These are phyloP conservation scores for Phialocephala sp. DNA, from an alignment of 2,329 filamentous ascomycete species.

Conservation along the genomic window DNA sequence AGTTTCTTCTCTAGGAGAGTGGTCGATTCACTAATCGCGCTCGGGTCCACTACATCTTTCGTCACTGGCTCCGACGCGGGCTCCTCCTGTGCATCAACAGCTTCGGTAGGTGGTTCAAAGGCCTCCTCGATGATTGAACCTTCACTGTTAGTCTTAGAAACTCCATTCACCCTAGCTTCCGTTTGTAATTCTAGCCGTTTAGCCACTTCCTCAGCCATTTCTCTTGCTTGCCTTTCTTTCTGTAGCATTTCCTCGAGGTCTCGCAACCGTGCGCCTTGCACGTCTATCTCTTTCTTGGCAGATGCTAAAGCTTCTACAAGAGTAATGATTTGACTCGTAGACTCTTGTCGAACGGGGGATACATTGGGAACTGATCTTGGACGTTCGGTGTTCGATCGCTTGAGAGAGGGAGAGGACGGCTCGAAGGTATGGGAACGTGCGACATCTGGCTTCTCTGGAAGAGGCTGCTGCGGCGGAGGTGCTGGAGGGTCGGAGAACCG, in stretches of 20 bases:
- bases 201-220: conserved; percentile 83
- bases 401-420: conserved; percentile 65
- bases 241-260: conserved; percentile 80
- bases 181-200: conserved; percentile 69
- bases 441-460: conserved; percentile 90
- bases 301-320: conserved; percentile 84
- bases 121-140: conserved; percentile 52
- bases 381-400: conserved; percentile 77
- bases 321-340: conserved; percentile 76
- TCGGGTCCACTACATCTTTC: conserved; percentile 69
- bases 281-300: conserved; percentile 85
- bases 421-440: conserved; percentile 53
- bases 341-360: conserved; percentile 56
- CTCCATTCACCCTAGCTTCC: conserved; percentile 48
- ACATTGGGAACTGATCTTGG: conserved; percentile 60
- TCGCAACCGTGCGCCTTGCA: conserved; percentile 78
- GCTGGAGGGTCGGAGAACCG: conserved; percentile 93
- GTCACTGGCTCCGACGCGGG: conserved; percentile 13
- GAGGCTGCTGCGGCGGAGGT: conserved; percentile 88
- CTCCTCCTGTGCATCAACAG: conserved; percentile 40
- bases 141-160: conserved; percentile 45
- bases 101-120: conserved; percentile 48
- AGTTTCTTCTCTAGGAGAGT: conserved; percentile 36
- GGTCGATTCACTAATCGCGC: conserved; percentile 79
- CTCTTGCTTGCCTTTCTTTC: conserved; percentile 80